Evolutionary conservation across 768 basidiomycete genomes (phyloP), one percentile per base, ranked within the genome.

Genomic region (Galerina marginata): DNA sequence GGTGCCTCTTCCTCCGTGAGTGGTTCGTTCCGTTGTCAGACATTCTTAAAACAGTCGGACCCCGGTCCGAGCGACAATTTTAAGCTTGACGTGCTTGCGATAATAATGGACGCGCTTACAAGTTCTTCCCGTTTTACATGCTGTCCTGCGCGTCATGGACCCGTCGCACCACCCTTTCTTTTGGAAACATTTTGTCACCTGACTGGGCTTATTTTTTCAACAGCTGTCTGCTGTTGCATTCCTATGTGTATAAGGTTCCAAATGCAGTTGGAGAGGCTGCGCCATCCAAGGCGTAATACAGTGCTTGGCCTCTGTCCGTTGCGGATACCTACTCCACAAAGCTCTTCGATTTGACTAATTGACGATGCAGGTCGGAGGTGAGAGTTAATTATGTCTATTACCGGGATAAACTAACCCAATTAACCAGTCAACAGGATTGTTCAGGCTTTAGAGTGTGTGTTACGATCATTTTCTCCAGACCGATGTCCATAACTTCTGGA

Each of bases 21-120:
- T 59, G 83, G 87, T 78, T 89, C 87, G 87, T 89, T 89, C 87
- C 79, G 86, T 77, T 89, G 87, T 86, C 87, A 74, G 68, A 82
- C 74, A 82, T 74, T 50, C 62, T 40, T 36, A 6, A 4, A 25
- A 20, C 26, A 40, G 20, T 53, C 38, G 51, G 51, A 42, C 42
- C 38, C 20, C 39, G 38, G 51, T 53, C 39, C 51, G 38, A 52
- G 51, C 23, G 23, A 23, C 51, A 37, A 53, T 53, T 53, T 53
- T 53, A 53, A 53, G 33, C 51, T 53, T 53, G 51, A 53, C 51
- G 42, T 15, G 51, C 39, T 53, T 53, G 51, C 42, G 48, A 33
- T 33, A 33, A 5, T 33, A 33, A 33, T 33, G 29, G 29, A 33
- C 7, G 29, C 29, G 29, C 29, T 33, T 33, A 33, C 29, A 33